Evolutionary conservation across 371 early-diverging fungal species (phyloP).

Genomic region (Lichtheimia ornata): DNA sequence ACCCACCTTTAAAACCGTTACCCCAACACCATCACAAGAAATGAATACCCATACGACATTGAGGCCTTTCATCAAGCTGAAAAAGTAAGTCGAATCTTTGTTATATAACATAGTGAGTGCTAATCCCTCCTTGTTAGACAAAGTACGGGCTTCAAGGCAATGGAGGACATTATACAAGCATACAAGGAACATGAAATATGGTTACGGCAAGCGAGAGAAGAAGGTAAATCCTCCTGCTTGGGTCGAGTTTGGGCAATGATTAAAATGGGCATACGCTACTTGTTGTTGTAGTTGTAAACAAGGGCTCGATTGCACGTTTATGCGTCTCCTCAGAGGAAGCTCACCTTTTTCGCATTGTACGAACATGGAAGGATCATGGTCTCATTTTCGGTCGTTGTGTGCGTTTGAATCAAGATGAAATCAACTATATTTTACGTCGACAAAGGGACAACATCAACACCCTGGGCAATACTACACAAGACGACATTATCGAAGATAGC

Average conservation of each 20-base stretch:
- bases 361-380: conserved; percentile 2
- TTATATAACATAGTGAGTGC: too few relatives aligned
- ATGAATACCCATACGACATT: background rate
- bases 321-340: conserved; percentile 4
- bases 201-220: conserved; percentile 1
- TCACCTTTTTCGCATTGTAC: conserved; percentile 2
- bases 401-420: background rate
- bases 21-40: background rate
- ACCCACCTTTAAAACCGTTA: background rate
- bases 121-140: background rate
- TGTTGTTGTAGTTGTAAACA: conserved; percentile 8
- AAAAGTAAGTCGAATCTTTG: too few relatives aligned
- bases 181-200: background rate
- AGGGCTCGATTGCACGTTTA: background rate
- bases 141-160: background rate
- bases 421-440: background rate
- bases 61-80: background rate
- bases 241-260: background rate
- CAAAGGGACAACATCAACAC: background rate
- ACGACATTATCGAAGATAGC: background rate
- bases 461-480: background rate
- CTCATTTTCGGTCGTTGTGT: conserved; percentile 1
- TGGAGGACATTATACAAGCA: background rate
- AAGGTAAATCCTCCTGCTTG: conserved; percentile 1
- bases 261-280: background rate